These are phyloP conservation scores for Perkinsus marinus DNA, from an alignment of 169 alveolate species.

Conservation along the genomic window DNA sequence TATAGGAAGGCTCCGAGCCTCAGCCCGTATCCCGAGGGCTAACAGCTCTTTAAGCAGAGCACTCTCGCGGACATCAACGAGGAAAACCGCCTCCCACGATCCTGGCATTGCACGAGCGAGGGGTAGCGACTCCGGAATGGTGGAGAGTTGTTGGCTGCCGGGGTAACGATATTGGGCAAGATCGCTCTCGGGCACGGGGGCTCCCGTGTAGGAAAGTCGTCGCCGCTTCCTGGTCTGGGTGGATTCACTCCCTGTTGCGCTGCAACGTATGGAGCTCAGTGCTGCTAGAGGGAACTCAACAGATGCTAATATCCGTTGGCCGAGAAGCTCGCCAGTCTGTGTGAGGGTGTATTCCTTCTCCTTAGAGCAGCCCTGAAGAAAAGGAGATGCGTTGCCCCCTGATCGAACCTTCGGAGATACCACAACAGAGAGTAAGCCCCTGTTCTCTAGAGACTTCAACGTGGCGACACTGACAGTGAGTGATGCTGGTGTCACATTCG, in stretches of 20 bases:
- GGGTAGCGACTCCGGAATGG: neutral
- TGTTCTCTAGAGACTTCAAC: neutral
- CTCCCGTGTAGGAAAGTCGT: neutral
- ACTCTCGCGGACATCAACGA: neutral
- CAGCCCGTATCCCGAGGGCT: neutral
- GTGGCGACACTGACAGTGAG: neutral
- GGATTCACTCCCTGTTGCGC: neutral
- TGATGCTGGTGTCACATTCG: neutral
- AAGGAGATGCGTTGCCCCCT: neutral
- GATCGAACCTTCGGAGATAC: neutral
- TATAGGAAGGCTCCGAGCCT: neutral
- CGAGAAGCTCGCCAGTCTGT: neutral
- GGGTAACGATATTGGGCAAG: neutral
- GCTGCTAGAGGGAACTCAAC: neutral
- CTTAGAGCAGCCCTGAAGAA: neutral
- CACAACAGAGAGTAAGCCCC: neutral
- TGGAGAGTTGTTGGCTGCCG: neutral
- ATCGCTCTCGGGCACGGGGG: neutral
- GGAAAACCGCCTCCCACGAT: neutral
- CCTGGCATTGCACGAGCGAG: neutral
- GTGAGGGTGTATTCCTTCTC: neutral
- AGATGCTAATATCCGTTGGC: neutral
- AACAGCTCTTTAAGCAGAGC: neutral
- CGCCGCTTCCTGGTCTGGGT: neutral
- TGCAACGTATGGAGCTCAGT: neutral